Conservation (phyloP, 2,329 filamentous ascomycete species). For the Diaporthe amygdali region DNA sequence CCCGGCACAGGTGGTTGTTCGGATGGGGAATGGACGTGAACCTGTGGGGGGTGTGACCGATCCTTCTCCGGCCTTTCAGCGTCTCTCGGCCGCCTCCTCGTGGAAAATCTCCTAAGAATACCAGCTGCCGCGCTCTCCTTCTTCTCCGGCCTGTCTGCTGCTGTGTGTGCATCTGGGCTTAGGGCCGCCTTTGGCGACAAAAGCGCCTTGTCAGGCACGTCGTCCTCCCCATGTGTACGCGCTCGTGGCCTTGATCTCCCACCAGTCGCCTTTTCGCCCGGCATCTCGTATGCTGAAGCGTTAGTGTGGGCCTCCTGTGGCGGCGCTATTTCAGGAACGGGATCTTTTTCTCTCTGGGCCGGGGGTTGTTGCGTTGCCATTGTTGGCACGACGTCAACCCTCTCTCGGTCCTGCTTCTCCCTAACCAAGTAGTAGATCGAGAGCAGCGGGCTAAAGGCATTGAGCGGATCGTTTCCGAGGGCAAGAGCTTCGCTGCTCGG, state of each 20-base stretch:
- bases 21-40: slow-evolving; percentile 80
- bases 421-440: slow-evolving; percentile 96
- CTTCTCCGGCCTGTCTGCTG: slow-evolving; percentile 64
- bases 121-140: slow-evolving; percentile 89
- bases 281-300: slow-evolving; percentile 81
- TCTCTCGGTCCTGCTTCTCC: slow-evolving; percentile 89
- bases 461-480: slow-evolving; percentile 83
- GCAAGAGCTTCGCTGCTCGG: slow-evolving; percentile 87
- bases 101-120: slow-evolving; percentile 88
- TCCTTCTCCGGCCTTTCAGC: slow-evolving; percentile 66
- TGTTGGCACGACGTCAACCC: slow-evolving; percentile 48
- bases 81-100: slow-evolving; percentile 72
- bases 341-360: slow-evolving; percentile 45
- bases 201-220: slow-evolving; percentile 67
- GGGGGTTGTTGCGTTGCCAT: slow-evolving; percentile 31
- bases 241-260: slow-evolving; percentile 84
- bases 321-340: slow-evolving; percentile 75
- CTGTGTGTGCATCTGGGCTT: slow-evolving; percentile 9
- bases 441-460: slow-evolving; percentile 89
- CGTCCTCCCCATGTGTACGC: slow-evolving; percentile 93
- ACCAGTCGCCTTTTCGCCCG: slow-evolving; percentile 85
- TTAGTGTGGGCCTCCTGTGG: slow-evolving; percentile 93
- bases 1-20: slow-evolving; percentile 61
- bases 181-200: slow-evolving; percentile 25
- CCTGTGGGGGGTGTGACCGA: slow-evolving; percentile 71